These are phyloP conservation scores for Physocladia obscura DNA, from an alignment of 192 early-diverging fungal species.

Conservation along the genomic window DNA sequence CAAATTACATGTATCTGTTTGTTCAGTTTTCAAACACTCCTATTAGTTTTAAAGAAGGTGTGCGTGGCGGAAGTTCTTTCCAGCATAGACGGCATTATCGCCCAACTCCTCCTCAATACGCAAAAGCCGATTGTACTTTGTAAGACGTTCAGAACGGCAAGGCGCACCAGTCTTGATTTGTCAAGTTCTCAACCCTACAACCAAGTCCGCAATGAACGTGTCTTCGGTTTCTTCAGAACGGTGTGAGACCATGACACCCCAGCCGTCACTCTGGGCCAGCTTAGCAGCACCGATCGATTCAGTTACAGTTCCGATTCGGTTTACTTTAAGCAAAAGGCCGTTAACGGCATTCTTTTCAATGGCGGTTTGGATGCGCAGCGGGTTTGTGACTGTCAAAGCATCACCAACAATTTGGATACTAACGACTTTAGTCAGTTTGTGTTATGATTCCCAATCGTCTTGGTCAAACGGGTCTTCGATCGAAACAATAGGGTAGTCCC, in stretches of 20 bases:
- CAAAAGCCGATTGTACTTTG: conserved; percentile 99
- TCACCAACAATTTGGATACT: conserved; percentile 92
- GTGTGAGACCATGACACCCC: conserved; percentile 99
- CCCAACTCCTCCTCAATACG: conserved; percentile 97
- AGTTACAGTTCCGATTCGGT: conserved; percentile 97
- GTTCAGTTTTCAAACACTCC: too few relatives aligned
- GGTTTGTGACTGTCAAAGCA: conserved; percentile 98
- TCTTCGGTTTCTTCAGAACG: conserved; percentile 99
- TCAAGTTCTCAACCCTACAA: conserved; percentile 84
- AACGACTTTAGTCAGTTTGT: conserved; percentile 63
- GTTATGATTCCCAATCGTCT: conserved; percentile 95
- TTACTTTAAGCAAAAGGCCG: conserved; percentile 94
- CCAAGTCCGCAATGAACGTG: conserved; percentile 93
- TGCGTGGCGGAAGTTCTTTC: conserved; percentile 38
- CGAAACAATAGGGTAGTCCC: conserved; percentile 72
- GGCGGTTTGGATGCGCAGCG: conserved; percentile 79
- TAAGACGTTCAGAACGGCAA: conserved; percentile 92
- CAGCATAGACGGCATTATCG: conserved; percentile 88
- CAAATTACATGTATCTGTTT: too few relatives aligned
- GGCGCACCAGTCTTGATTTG: conserved; percentile 99
- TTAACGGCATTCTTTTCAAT: conserved; percentile 94
- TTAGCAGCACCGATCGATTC: conserved; percentile 80
- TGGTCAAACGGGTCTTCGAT: conserved; percentile 99
- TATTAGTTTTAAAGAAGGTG: conserved; percentile 15
- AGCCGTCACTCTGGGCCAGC: conserved; percentile 79